These are phyloP conservation scores for Iberis pinnata DNA, from an alignment of 345 rosid genomes.

Conservation along the genomic window DNA sequence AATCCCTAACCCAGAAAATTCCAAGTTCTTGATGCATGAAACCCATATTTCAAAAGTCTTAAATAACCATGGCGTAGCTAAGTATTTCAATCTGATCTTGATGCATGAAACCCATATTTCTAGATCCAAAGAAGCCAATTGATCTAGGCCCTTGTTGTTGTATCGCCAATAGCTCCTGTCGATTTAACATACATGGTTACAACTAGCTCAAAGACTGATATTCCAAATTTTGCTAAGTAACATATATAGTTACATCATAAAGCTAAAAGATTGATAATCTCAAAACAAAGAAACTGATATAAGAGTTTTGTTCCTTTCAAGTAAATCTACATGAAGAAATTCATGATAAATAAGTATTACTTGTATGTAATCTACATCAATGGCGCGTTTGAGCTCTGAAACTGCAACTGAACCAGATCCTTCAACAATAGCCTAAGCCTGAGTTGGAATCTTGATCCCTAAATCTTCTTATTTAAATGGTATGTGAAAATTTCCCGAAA, in stretches of 20 bases:
- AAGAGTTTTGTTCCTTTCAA: neutral
- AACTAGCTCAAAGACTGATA: neutral
- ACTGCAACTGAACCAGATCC: slow-evolving; percentile 61
- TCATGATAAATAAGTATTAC: slow-evolving; percentile 26
- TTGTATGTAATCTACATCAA: slow-evolving; percentile 93
- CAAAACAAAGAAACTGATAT: too few species aligned
- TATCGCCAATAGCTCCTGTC: slow-evolving; percentile 90
- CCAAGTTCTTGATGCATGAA: too few species aligned
- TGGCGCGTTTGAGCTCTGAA: slow-evolving; percentile 57
- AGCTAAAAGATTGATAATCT: neutral
- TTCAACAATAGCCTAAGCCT: slow-evolving; percentile 70
- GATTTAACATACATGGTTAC: slow-evolving; percentile 10
- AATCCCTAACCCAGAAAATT: too few species aligned
- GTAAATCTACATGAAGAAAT: neutral
- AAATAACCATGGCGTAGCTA: slow-evolving; percentile 97
- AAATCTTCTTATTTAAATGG: too few species aligned
- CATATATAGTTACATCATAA: neutral
- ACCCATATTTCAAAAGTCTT: slow-evolving; percentile 27
- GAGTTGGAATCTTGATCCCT: slow-evolving; percentile 58
- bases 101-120: slow-evolving; percentile 99
- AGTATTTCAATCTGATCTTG: slow-evolving; percentile 97
- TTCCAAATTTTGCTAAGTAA: neutral
- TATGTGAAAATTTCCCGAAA: too few species aligned
- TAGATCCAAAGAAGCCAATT: slow-evolving; percentile 92
- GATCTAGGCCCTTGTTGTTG: slow-evolving; percentile 98